Evolutionary conservation across 2,329 filamentous ascomycete genomes (phyloP).

Genomic region (Fusarium circinatum): DNA sequence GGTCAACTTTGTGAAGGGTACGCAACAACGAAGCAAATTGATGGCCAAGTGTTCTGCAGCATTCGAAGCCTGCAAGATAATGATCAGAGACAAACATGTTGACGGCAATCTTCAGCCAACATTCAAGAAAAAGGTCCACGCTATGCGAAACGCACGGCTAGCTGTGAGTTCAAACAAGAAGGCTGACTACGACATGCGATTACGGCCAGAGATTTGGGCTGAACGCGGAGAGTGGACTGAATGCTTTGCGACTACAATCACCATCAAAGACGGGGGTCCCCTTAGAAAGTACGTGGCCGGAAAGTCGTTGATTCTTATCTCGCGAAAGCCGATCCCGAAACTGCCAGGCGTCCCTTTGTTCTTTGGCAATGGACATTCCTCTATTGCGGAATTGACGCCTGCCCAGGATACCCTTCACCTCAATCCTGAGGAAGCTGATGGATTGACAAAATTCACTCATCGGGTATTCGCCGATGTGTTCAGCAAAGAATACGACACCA

Average conservation of each 20-base stretch:
- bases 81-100: slow-evolving; percentile 74
- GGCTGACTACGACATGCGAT: slow-evolving; percentile 77
- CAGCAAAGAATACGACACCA: slow-evolving; percentile 81
- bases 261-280: slow-evolving; percentile 64
- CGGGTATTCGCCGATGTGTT: slow-evolving; percentile 85
- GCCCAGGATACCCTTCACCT: slow-evolving; percentile 57
- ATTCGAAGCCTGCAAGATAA: slow-evolving; percentile 79
- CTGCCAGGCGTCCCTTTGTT: slow-evolving; percentile 78
- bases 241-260: slow-evolving; percentile 72
- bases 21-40: slow-evolving; percentile 73
- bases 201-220: slow-evolving; percentile 82
- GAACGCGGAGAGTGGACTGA: slow-evolving; percentile 49
- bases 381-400: slow-evolving; percentile 63
- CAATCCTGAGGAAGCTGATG: slow-evolving; percentile 56
- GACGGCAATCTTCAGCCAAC: slow-evolving; percentile 79
- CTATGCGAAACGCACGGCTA: slow-evolving; percentile 86
- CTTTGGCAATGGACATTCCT: slow-evolving; percentile 71
- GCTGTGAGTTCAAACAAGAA: slow-evolving; percentile 84
- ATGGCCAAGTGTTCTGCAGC: slow-evolving; percentile 89
- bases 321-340: slow-evolving; percentile 70
- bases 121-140: slow-evolving; percentile 76
- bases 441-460: slow-evolving; percentile 78
- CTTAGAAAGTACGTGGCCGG: slow-evolving; percentile 64
- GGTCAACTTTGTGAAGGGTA: slow-evolving; percentile 72
- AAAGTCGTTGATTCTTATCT: slow-evolving; percentile 75